Percentiles rank a stretch among this genome's conserved stretches.
Conservation (phyloP, 768 basidiomycete species). For the Leccinum imitatum region DNA sequence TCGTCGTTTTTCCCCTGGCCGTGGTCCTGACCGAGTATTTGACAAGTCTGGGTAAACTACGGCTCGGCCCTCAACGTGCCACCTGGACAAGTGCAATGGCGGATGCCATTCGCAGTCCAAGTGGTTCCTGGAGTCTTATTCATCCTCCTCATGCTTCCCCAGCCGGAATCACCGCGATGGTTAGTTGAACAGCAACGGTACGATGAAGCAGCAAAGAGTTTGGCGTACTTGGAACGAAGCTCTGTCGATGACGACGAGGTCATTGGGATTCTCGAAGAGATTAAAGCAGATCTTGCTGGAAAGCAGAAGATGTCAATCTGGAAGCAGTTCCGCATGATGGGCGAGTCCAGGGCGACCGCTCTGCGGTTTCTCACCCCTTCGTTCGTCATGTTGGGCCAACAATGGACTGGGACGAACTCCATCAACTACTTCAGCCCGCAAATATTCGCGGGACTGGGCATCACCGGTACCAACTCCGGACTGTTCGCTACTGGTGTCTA, state of each 20-base stretch:
- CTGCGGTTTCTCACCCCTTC: conserved; percentile 47
- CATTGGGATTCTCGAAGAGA: conserved; percentile 41
- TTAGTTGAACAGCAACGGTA: conserved; percentile 47
- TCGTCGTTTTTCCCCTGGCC: neutral
- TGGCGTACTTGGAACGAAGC: conserved; percentile 38
- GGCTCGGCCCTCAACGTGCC: conserved; percentile 37
- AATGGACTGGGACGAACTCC: conserved; percentile 55
- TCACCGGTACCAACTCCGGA: conserved; percentile 40
- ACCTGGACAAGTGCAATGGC: conserved; percentile 48
- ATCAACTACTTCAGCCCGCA: conserved; percentile 56
- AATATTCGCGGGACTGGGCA: conserved; percentile 50
- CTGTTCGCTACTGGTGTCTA: conserved; percentile 52
- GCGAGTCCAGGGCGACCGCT: conserved; percentile 41
- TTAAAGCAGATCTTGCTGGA: conserved; percentile 48
- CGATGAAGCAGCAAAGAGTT: conserved; percentile 39
- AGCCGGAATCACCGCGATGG: conserved; percentile 60
- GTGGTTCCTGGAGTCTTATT: conserved; percentile 53
- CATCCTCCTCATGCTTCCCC: conserved; percentile 43
- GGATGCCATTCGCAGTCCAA: conserved; percentile 52
- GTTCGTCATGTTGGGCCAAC: conserved; percentile 45
- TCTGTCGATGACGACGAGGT: conserved; percentile 37
- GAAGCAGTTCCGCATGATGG: conserved; percentile 43
- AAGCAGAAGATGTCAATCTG: conserved; percentile 35
- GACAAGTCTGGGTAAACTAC: conserved; percentile 49
- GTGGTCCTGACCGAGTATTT: conserved; percentile 3